A percentile compares a stretch with the other conserved stretches of the same genome.
Evolutionary conservation across 192 early-diverging fungal genomes (phyloP).

Genomic region (Rhizoclosmatium globosum): DNA sequence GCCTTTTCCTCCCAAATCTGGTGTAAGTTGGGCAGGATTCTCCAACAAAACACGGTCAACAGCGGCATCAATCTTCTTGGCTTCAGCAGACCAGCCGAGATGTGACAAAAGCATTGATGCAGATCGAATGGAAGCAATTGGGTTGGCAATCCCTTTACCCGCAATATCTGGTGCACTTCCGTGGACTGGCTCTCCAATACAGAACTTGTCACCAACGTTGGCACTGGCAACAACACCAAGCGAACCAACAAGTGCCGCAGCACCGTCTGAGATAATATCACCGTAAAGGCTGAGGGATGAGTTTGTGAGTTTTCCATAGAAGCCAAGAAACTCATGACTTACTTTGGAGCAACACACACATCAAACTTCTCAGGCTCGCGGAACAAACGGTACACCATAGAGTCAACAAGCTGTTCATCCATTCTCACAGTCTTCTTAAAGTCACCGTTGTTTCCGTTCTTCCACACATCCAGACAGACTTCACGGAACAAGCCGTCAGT

Average conservation of each 20-base stretch:
- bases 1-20: constrained; percentile 88
- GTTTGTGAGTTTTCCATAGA: too few relatives aligned
- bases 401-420: constrained; percentile 98
- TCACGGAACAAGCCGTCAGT: constrained; percentile 98
- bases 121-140: constrained; percentile 93
- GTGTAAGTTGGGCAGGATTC: constrained; percentile 71
- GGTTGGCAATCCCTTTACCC: constrained; percentile 96
- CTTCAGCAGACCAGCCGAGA: constrained; percentile 76
- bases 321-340: too few relatives aligned
- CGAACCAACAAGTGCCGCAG: constrained; percentile 94
- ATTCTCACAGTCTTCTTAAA: constrained; percentile 71
- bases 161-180: constrained; percentile 99
- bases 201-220: constrained; percentile 96
- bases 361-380: constrained; percentile 96
- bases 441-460: constrained; percentile 70
- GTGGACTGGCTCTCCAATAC: constrained; percentile 95
- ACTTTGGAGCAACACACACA: constrained; percentile 94
- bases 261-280: constrained; percentile 97
- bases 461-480: constrained; percentile 66
- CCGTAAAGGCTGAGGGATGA: constrained; percentile 73
- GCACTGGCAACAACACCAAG: constrained; percentile 95
- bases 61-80: constrained; percentile 80
- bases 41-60: constrained; percentile 83
- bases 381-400: constrained; percentile 99
- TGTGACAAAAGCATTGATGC: constrained; percentile 92